Evolutionary conservation across 2,329 filamentous ascomycete genomes (phyloP).

Genomic region (Aureobasidium sp.): DNA sequence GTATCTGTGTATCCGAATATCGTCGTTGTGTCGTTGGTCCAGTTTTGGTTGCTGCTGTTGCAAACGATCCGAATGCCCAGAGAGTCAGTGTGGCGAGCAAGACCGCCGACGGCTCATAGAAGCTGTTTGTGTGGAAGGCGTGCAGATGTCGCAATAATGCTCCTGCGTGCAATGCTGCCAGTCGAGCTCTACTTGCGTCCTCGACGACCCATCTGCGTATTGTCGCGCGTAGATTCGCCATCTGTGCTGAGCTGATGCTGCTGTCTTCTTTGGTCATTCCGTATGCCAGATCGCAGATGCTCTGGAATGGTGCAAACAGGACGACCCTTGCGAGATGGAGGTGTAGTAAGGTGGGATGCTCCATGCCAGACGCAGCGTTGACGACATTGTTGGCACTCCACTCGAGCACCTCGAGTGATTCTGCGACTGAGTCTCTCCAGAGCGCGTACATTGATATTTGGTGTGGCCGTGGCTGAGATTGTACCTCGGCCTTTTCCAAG

Average conservation of each 20-base stretch:
- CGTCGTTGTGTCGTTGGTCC: neutral
- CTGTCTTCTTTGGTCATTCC: conserved; percentile 25
- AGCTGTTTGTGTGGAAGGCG: conserved; percentile 42
- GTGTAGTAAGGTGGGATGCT: conserved; percentile 50
- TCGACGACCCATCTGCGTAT: conserved; percentile 44
- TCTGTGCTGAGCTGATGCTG: neutral
- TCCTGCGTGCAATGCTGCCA: conserved; percentile 50
- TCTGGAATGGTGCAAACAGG: conserved; percentile 43
- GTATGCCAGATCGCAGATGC: conserved; percentile 39
- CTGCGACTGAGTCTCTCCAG: conserved; percentile 42
- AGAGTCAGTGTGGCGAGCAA: conserved; percentile 59
- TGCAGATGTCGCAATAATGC: conserved; percentile 48
- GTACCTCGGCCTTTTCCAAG: conserved; percentile 34
- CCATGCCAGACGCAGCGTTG: conserved; percentile 43
- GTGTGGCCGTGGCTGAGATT: neutral
- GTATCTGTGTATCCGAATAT: neutral
- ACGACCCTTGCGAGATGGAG: conserved; percentile 50
- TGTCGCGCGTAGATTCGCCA: conserved; percentile 20
- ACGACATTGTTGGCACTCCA: conserved; percentile 51
- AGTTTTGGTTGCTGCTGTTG: neutral
- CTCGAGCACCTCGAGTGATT: conserved; percentile 50
- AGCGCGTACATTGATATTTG: conserved; percentile 42
- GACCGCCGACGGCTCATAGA: conserved; percentile 59
- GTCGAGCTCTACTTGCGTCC: conserved; percentile 51
- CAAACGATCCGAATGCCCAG: conserved; percentile 50